Base-by-base conservation (phyloP, 2,329 filamentous ascomycete genomes). In the Didymellaceae sp. region DNA sequence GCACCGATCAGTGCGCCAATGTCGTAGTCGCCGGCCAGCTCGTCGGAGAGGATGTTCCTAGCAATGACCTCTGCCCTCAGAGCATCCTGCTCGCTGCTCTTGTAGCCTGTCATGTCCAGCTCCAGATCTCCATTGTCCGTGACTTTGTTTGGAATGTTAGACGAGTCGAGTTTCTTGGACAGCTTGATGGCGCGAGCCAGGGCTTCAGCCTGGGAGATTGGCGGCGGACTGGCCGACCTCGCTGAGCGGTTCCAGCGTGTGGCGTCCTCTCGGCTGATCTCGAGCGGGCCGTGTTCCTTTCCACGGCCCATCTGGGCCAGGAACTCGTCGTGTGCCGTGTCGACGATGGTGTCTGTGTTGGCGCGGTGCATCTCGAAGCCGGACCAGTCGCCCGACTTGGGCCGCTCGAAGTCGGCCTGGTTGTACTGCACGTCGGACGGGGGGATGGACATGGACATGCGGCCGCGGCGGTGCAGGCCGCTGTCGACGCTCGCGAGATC, bases 91-190 rank as follows among this genome's bases (percentile, higher is more conserved):
- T 97, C 93, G 66, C 87, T 95, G 70, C 88, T 90, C 74, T 97
- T 97, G 77, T 96, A 97, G 0, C 91, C 91, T 0, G 91, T 92
- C 92, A 99, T 97, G 72, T 99, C 94, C 43, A 99, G 78, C 91
- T 97, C 97, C 46, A 99, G 78, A 73, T 99, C 94, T 13, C 94
- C 94, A 0, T 85, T 88, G 49, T 96, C 91, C 1, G 89, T 97
- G n/a, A 99, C 87, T 58, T 90, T 87, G 49, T 88, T 94, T 5
- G 91, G 91, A 52, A 99, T 97, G 67, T 97, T 97, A 38, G 89
- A 94, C 3, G 86, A 87, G 35, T 90, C 90, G 2, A 99, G 82
- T 71, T 92, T 92, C 69, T 90, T 89, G 8, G 93, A 96, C 9
- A 99, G 80, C 21, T 87, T 86, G 67, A 89, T 85, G 6, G 94